Base-by-base conservation (phyloP, 495 filamentous ascomycete species). In the Penicillium pancosmium region DNA sequence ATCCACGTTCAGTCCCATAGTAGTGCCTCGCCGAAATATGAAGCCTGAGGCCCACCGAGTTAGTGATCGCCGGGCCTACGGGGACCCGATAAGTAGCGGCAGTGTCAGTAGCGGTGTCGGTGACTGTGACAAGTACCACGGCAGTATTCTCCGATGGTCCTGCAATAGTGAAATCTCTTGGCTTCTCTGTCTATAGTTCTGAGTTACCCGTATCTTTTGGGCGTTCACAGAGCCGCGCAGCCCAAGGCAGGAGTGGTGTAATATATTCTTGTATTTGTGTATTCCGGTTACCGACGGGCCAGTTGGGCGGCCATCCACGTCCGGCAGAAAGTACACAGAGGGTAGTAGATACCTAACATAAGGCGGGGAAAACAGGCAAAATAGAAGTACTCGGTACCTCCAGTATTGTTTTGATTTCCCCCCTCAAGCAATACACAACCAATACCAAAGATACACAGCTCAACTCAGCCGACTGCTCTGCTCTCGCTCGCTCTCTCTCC, bases 351-450 rank as follows among this genome's bases (percentile, higher is more conserved):
- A 53, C 35, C 12, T 52, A 0, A 1, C 0, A 3, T 19, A 1
- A 7, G 1, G 41, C 41, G n/a, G 41, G 4, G 8, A 7, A 16
- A 6, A 5, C 51, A n/a, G 51, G 49, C 16, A 59, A 35, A 46
- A 31, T 8, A 11, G 9, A 54, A 23, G 59, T 62, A 53, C 50
- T 44, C 27, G 50, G 62, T 65, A 67, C 59, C n/a, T 50, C 61
- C 60, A 57, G 58, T 62, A 59, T 56, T 66, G 64, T 69, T 68
- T 63, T 72, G 66, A 64, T 66, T 58, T 50, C 60, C 49, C 59
- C 60, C 65, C 57, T 21, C 53, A 31, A 31, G 27, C 27, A 31
- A 31, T 31, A 31, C 27, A 8, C 27, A 31, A 31, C 0, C 27
- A 31, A 31, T 31, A 31, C 27, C 27, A 31, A 31, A 8, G 1